These are phyloP conservation scores for Amanita thiersii DNA, from an alignment of 768 basidiomycete species.

Conservation along the genomic window DNA sequence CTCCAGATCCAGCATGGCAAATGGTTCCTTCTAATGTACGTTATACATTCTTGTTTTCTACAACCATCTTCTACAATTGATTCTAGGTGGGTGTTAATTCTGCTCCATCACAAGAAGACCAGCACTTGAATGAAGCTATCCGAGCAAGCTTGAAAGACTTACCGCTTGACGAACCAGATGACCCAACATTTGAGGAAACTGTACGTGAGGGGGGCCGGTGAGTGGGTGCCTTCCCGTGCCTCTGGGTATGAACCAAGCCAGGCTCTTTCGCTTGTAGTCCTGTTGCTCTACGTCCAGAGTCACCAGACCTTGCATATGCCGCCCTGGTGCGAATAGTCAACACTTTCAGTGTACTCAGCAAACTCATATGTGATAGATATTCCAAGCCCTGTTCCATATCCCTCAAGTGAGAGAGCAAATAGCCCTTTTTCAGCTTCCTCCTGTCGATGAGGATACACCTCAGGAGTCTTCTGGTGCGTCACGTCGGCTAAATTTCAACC, in stretches of 20 bases:
- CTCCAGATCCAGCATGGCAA: conserved; percentile 62
- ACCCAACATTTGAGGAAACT: conserved; percentile 41
- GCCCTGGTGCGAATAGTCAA: conserved; percentile 34
- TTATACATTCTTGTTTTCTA: conserved; percentile 8
- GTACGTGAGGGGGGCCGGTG: conserved; percentile 54
- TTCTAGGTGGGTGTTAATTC: conserved; percentile 23
- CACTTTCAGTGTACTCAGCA: background rate
- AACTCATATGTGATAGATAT: conserved; percentile 20
- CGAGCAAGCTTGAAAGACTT: conserved; percentile 60
- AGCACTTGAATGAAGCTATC: conserved; percentile 60
- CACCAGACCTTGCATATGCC: conserved; percentile 44
- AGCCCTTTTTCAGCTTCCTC: conserved; percentile 23
- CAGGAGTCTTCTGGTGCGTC: conserved; percentile 20
- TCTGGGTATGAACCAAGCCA: background rate
- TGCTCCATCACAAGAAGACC: conserved; percentile 44
- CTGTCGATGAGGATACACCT: conserved; percentile 16
- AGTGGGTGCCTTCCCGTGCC: conserved; percentile 13
- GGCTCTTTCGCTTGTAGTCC: conserved; percentile 36
- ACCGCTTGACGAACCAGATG: conserved; percentile 40
- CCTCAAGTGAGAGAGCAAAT: conserved; percentile 56
- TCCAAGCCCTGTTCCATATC: conserved; percentile 59
- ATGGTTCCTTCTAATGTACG: conserved; percentile 61
- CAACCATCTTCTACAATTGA: conserved; percentile 8
- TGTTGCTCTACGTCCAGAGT: conserved; percentile 56
- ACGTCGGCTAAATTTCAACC: background rate